These are phyloP conservation scores for Sugiyamaella americana DNA, from an alignment of 805 yeast species.

Conservation along the genomic window DNA sequence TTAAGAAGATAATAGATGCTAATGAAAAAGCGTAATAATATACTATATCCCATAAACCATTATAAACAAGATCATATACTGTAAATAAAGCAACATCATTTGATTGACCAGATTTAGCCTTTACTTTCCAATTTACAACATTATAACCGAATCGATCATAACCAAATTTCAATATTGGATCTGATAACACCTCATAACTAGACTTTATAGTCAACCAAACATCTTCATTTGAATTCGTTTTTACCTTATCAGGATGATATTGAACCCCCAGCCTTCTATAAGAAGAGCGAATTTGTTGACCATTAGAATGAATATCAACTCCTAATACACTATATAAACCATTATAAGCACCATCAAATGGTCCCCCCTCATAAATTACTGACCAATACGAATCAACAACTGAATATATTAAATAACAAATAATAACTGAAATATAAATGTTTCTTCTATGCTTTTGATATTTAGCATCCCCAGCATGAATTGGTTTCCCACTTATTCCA, in stretches of 20 bases:
- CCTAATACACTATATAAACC: constrained; percentile 23
- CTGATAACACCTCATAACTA: constrained; percentile 72
- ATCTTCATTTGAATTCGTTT: constrained; percentile 16
- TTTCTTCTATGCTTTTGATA: constrained; percentile 12
- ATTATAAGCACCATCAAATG: constrained; percentile 3
- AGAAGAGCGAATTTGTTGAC: constrained; percentile 16
- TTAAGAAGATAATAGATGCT: constrained; percentile 15
- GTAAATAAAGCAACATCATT: constrained; percentile 1
- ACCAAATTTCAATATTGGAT: constrained; percentile 66
- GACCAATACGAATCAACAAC: constrained; percentile 18
- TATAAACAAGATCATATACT: constrained; percentile 5
- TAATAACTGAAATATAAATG: constrained; percentile 18
- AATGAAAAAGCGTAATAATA: constrained; percentile 16
- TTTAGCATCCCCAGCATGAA: constrained; percentile 8
- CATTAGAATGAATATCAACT: constrained; percentile 18
- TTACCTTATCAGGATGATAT: constrained; percentile 34
- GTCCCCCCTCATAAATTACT: constrained; percentile 11
- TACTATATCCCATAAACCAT: constrained; percentile 10
- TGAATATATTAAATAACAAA: constrained; percentile 19
- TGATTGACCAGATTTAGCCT: background rate
- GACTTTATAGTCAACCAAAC: constrained; percentile 50
- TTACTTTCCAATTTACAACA: constrained; percentile 30
- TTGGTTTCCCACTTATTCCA: constrained; percentile 9
- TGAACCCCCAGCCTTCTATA: constrained; percentile 23
- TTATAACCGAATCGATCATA: constrained; percentile 85